Evolutionary conservation across 192 early-diverging fungal genomes (phyloP).

Genomic region (Piromyces finnis): DNA sequence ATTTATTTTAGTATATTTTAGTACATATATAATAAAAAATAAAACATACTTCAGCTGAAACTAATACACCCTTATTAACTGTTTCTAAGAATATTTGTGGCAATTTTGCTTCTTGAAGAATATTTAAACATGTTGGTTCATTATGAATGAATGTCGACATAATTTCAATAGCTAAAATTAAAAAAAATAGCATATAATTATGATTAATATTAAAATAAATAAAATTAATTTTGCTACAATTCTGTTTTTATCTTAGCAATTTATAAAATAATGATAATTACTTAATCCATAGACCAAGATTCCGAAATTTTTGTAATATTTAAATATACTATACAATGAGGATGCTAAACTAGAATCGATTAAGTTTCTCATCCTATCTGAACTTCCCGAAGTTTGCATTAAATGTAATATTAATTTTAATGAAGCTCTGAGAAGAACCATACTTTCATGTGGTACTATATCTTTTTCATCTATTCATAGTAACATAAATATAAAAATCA

Average conservation of each 20-base stretch:
- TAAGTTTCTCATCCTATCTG: conserved; percentile 82
- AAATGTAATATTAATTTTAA: conserved; percentile 83
- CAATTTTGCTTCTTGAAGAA: conserved; percentile 81
- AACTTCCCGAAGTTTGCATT: conserved; percentile 81
- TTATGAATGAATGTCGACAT: conserved; percentile 95
- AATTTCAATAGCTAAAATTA: conserved; percentile 55
- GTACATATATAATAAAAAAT: too few species aligned
- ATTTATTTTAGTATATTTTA: too few species aligned
- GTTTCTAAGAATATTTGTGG: conserved; percentile 64
- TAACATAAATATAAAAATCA: too few species aligned
- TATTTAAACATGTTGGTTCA: conserved; percentile 83
- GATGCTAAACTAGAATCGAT: conserved; percentile 72
- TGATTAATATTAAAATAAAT: too few species aligned
- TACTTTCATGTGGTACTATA: conserved; percentile 43
- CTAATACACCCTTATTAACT: conserved; percentile 49
- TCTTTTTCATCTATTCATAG: neutral
- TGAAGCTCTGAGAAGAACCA: conserved; percentile 64
- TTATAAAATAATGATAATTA: conserved; percentile 5
- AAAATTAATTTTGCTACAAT: too few species aligned
- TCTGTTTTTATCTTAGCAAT: too few species aligned
- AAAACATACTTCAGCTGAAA: conserved; percentile 53
- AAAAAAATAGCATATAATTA: too few species aligned
- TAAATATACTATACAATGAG: conserved; percentile 54
- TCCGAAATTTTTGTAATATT: conserved; percentile 58
- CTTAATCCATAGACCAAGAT: conserved; percentile 57